A percentile compares a stretch with the other conserved stretches of the same genome.
Evolutionary conservation across 2,329 filamentous ascomycete species (phyloP).

Genomic region (Venturia oleaginea): DNA sequence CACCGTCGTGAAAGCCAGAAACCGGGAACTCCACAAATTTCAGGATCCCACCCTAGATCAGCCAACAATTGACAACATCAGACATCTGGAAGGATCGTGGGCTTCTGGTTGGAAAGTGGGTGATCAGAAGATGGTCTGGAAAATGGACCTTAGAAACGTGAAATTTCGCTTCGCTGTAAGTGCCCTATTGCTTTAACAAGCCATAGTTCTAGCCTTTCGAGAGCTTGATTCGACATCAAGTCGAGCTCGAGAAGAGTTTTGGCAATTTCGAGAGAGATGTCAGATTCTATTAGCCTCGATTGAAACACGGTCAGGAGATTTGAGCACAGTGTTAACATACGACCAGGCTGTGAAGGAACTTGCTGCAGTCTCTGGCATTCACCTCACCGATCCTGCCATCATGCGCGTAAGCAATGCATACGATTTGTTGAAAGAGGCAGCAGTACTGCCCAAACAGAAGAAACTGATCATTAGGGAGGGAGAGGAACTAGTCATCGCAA

Average conservation of each 20-base stretch:
- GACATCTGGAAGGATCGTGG: conserved; percentile 23
- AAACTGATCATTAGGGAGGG: not conserved
- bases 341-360: not conserved
- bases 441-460: not conserved
- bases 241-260: not conserved
- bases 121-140: not conserved
- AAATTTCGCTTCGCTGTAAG: not conserved
- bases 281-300: not conserved
- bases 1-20: conserved; percentile 43
- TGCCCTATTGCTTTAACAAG: not conserved
- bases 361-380: not conserved
- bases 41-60: conserved; percentile 19
- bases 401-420: not conserved
- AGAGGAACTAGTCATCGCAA: not conserved
- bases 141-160: not conserved
- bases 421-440: not conserved
- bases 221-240: not conserved
- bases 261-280: too few species aligned
- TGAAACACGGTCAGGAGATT: not conserved
- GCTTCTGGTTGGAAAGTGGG: conserved; percentile 17
- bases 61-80: conserved; percentile 22
- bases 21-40: conserved; percentile 16
- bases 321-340: not conserved
- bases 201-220: not conserved
- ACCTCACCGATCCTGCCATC: not conserved